Base-by-base conservation (phyloP, 2,329 filamentous ascomycete genomes). In the Biscogniauxia mediterranea region DNA sequence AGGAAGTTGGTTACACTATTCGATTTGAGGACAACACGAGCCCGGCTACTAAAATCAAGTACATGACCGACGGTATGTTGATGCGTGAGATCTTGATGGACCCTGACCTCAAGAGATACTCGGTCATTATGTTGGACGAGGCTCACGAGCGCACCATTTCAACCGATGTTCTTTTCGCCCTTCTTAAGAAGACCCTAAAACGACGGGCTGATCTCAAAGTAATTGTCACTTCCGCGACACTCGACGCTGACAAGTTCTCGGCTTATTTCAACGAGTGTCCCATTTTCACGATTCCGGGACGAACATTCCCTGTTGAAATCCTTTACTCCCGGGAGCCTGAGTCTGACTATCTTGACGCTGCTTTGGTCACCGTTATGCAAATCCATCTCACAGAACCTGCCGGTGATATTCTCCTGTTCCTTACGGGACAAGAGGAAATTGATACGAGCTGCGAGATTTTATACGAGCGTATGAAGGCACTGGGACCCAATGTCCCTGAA, bases 51-150 rank as follows among this genome's bases (percentile, higher is more conserved):
- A 92, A 89, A 72, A 97, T 99, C 80, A 99, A 99, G 80, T 99
- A 99, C 79, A 97, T 99, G 94, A 99, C 95, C 17, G 95, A 99
- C 71, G 95, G 95, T 76, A 98, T 98, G 91, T 85, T 99, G 74
- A 89, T 97, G 78, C 86, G 95, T 80, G 95, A 99, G 78, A 93
- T 97, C 73, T 83, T 99, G 56, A 84, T 97, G 68, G 95, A 99
- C 74, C 91, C 93, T 0, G 90, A 97, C 69, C 79, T 99, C 67
- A 90, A 85, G 71, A 87, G 91, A 66, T 99, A 99, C 73, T 96
- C 93, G 0, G 92, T 95, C 63, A 97, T 99, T 71, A 99, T 99
- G 89, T 84, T 99, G 69, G 95, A 99, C 74, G 95, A 99, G 74
- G 95, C 95, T 3, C 95, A 99, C 86, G 95, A 99, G 75, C 88